Percentiles rank a stretch among this genome's conserved stretches.
phyloP scores from a whole-genome alignment of 805 yeast genomes.

The Vanderwaltozyma tropicalis region DNA sequence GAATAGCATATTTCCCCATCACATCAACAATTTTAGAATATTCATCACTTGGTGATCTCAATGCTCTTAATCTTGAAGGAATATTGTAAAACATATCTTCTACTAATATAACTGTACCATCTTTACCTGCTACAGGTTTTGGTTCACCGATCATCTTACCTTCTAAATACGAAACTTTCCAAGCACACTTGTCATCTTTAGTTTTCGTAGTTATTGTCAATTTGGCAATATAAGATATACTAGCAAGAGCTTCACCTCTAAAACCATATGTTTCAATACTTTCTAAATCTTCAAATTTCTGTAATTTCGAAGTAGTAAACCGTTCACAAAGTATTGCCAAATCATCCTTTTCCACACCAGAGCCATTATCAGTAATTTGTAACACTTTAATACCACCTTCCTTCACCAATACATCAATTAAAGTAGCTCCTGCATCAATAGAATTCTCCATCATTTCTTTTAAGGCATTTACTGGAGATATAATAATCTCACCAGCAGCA shows the following conservation, averaged over 20 bases:
- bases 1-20: constrained; percentile 73
- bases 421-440: constrained; percentile 71
- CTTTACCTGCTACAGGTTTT: constrained; percentile 72
- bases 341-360: constrained; percentile 68
- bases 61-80: constrained; percentile 63
- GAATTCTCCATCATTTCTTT: constrained; percentile 90
- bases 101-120: constrained; percentile 75
- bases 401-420: constrained; percentile 69
- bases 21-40: constrained; percentile 69
- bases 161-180: constrained; percentile 53
- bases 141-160: constrained; percentile 54
- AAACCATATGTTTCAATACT: constrained; percentile 78
- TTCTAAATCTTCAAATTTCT: constrained; percentile 62
- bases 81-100: constrained; percentile 86
- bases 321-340: constrained; percentile 75
- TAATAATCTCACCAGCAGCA: constrained; percentile 95
- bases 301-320: constrained; percentile 82
- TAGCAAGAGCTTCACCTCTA: constrained; percentile 93
- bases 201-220: constrained; percentile 73
- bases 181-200: constrained; percentile 50
- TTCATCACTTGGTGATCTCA: constrained; percentile 63
- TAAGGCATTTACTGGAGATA: constrained; percentile 88
- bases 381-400: constrained; percentile 86
- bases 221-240: constrained; percentile 83
- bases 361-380: constrained; percentile 84